These are phyloP conservation scores for Diaporthe ilicicola DNA, from an alignment of 2,329 filamentous ascomycete species.

Conservation along the genomic window DNA sequence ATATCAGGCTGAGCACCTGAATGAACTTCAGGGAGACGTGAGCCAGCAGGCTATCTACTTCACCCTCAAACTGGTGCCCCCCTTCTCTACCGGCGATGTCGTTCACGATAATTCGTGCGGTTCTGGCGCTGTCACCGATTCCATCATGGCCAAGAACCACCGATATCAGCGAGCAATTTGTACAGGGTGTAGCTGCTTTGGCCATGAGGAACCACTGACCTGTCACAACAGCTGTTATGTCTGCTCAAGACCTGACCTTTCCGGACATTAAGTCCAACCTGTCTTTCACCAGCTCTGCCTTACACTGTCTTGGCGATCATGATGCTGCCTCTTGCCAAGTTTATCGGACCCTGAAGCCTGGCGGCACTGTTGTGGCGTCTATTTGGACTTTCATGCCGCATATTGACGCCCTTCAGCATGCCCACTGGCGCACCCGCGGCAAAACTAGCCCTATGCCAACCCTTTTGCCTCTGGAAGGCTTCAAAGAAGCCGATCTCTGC, in stretches of 20 bases:
- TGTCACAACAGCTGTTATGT: background rate
- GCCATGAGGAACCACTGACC: slow-evolving; percentile 5
- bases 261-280: slow-evolving; percentile 26
- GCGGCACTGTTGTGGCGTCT: slow-evolving; percentile 30
- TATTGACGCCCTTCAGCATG: slow-evolving; percentile 32
- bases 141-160: slow-evolving; percentile 13
- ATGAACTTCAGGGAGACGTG: slow-evolving; percentile 2
- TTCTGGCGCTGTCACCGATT: slow-evolving; percentile 6
- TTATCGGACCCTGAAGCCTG: slow-evolving; percentile 34
- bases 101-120: slow-evolving; percentile 14
- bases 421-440: slow-evolving; percentile 34
- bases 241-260: slow-evolving; percentile 30
- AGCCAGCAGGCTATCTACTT: slow-evolving; percentile 8
- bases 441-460: slow-evolving; percentile 30
- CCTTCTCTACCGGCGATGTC: slow-evolving; percentile 1
- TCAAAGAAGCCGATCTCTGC: background rate
- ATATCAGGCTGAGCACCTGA: background rate
- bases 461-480: background rate
- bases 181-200: background rate
- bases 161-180: background rate
- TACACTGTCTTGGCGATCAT: slow-evolving; percentile 31
- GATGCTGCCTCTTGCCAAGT: slow-evolving; percentile 28
- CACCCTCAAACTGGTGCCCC: background rate
- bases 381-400: slow-evolving; percentile 35
- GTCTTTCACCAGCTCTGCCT: slow-evolving; percentile 34